Evolutionary conservation across 371 early-diverging fungal species (phyloP).

Genomic region (Haplosporangium sp.): DNA sequence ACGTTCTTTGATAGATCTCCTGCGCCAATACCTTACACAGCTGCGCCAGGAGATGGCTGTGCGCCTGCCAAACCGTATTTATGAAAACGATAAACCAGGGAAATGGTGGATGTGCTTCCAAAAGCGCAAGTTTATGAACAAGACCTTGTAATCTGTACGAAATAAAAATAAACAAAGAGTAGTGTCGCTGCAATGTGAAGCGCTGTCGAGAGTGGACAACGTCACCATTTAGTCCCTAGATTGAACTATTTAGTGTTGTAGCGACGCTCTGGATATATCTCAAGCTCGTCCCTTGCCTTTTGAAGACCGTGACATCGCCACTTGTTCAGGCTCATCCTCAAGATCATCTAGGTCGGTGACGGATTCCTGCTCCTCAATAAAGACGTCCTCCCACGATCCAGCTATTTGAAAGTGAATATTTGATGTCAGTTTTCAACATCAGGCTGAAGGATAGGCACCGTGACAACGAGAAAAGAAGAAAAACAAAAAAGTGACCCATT

Average conservation of each 20-base stretch:
- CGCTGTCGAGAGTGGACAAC: too few species aligned
- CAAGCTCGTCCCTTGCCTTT: constrained; percentile 50
- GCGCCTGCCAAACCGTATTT: constrained; percentile 83
- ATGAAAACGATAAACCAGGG: constrained; percentile 84
- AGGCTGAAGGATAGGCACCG: too few species aligned
- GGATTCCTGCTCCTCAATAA: constrained; percentile 38
- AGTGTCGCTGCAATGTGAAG: not conserved
- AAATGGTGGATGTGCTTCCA: constrained; percentile 99
- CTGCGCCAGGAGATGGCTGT: constrained; percentile 89
- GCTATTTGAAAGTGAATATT: constrained; percentile 1
- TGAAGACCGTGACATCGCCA: constrained; percentile 15
- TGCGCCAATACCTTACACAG: constrained; percentile 90
- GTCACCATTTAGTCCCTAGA: too few species aligned
- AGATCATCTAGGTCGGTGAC: constrained; percentile 34
- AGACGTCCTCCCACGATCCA: constrained; percentile 42
- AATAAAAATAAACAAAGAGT: constrained; percentile 6
- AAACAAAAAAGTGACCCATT: not conserved
- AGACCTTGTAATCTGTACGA: constrained; percentile 63
- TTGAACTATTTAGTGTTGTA: too few species aligned
- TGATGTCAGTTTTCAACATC: too few species aligned
- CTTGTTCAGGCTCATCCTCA: constrained; percentile 41
- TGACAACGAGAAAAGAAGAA: not conserved
- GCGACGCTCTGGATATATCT: not conserved
- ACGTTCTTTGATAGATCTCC: constrained; percentile 66
- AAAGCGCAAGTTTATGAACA: constrained; percentile 97